A percentile compares a stretch with the other conserved stretches of the same genome.
Conservation (phyloP, 805 yeast species). For the Pichia nakasei region DNA sequence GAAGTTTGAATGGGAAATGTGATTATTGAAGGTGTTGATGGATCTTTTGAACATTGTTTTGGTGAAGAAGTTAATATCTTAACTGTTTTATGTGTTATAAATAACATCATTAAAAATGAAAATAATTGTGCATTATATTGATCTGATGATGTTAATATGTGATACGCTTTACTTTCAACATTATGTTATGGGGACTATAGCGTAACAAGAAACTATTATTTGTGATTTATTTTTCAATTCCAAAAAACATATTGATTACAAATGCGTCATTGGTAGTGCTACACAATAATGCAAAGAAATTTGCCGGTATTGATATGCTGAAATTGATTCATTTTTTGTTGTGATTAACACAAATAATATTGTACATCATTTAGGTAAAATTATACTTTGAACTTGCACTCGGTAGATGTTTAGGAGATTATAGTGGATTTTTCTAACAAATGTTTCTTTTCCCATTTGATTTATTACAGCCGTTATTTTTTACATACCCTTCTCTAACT, state of each 20-base stretch:
- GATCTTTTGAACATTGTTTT: slow-evolving; percentile 29
- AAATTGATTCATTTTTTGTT: too few species aligned
- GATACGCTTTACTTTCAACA: slow-evolving; percentile 23
- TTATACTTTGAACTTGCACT: too few species aligned
- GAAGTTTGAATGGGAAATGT: slow-evolving; percentile 29
- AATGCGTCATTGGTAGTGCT: slow-evolving; percentile 31
- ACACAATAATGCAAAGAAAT: slow-evolving; percentile 22
- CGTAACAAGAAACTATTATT: slow-evolving; percentile 32
- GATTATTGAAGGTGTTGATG: slow-evolving; percentile 26
- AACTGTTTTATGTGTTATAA: slow-evolving; percentile 30
- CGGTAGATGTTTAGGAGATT: too few species aligned
- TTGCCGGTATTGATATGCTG: slow-evolving; percentile 31
- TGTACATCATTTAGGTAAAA: too few species aligned
- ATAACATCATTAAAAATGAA: slow-evolving; percentile 26
- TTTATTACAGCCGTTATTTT: too few species aligned
- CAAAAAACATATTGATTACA: slow-evolving; percentile 23
- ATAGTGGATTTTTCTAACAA: too few species aligned
- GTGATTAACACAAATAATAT: too few species aligned
- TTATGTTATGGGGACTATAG: slow-evolving; percentile 33
- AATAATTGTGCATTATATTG: slow-evolving; percentile 29
- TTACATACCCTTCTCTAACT: too few species aligned
- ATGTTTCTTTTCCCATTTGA: too few species aligned
- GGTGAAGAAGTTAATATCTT: slow-evolving; percentile 28
- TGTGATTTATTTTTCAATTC: slow-evolving; percentile 31
- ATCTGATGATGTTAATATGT: slow-evolving; percentile 33